phyloP scores from a whole-genome alignment of 163 green algal species.

The Scenedesmus sp. region DNA sequence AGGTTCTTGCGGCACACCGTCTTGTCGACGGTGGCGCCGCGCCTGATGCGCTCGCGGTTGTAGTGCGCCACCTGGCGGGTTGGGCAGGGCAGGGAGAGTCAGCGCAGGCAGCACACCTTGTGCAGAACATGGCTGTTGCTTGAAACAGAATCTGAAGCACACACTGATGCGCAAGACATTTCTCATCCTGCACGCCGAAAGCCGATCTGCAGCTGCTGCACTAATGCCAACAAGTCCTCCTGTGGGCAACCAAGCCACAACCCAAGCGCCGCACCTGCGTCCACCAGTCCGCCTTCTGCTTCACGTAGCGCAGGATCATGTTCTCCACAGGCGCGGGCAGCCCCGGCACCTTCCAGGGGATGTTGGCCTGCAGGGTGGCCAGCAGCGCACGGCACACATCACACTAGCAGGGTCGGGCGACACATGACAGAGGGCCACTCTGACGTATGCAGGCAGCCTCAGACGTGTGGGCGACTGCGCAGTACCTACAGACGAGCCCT shows the following conservation, averaged over 20 bases:
- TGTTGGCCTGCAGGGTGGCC: slow-evolving; percentile 89
- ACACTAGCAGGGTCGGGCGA: background rate
- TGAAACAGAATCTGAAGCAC: too few species aligned
- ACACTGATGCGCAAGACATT: too few species aligned
- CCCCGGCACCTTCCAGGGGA: slow-evolving; percentile 98
- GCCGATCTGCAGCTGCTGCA: background rate
- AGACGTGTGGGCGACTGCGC: too few species aligned
- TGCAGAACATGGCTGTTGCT: too few species aligned
- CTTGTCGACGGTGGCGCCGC: slow-evolving; percentile 99
- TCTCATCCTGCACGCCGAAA: background rate
- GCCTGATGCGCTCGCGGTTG: slow-evolving; percentile 99
- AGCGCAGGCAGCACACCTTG: too few species aligned
- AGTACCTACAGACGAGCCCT: too few species aligned
- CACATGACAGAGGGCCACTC: background rate
- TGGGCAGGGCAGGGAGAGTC: background rate
- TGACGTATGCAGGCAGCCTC: background rate
- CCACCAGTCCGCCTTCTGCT: slow-evolving; percentile 99
- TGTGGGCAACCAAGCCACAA: too few species aligned
- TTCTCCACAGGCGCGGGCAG: slow-evolving; percentile 99
- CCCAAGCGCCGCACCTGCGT: slow-evolving; percentile 66
- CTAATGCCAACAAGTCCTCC: too few species aligned
- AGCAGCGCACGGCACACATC: background rate
- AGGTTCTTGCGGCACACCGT: slow-evolving; percentile 99
- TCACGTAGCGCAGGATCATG: slow-evolving; percentile 99
- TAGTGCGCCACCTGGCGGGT: slow-evolving; percentile 97